phyloP scores from a whole-genome alignment of 192 early-diverging fungal genomes.

The Rhizophagus prolifer region DNA sequence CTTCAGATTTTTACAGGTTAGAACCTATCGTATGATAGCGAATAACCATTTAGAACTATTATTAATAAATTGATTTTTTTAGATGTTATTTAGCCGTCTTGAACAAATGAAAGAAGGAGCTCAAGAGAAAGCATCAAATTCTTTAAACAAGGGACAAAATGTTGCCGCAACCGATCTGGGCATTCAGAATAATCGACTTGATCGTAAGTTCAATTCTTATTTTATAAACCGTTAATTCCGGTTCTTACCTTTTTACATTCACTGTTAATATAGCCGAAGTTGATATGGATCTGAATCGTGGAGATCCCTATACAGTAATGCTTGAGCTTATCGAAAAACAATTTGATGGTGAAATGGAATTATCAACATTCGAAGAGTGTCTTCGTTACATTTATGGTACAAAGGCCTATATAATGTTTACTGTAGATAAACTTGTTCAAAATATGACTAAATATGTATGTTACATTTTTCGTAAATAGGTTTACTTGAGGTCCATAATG shows the following conservation, averaged over 20 bases:
- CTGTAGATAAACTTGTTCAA: constrained; percentile 85
- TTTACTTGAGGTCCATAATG: constrained; percentile 6
- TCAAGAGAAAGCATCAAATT: constrained; percentile 8
- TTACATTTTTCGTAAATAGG: constrained; percentile 1
- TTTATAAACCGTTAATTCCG: not conserved
- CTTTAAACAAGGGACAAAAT: not conserved
- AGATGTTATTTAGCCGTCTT: constrained; percentile 86
- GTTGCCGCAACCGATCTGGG: constrained; percentile 47
- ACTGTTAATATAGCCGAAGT: constrained; percentile 29
- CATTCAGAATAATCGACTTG: constrained; percentile 49
- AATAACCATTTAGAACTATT: not conserved
- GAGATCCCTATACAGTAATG: constrained; percentile 79
- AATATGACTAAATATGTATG: constrained; percentile 77
- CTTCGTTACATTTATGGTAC: constrained; percentile 85
- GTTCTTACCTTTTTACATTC: not conserved
- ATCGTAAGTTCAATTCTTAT: constrained; percentile 37
- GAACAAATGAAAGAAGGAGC: constrained; percentile 75
- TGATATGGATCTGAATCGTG: constrained; percentile 55
- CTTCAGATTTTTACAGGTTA: constrained; percentile 81
- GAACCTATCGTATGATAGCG: not conserved
- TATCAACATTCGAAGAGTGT: constrained; percentile 82
- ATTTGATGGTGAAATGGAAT: constrained; percentile 80
- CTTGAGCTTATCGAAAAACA: constrained; percentile 73
- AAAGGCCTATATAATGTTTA: constrained; percentile 85
- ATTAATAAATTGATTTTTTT: constrained; percentile 24